Base-by-base conservation (phyloP, 2,329 filamentous ascomycete genomes). In the Aspergillus quadricinctus region DNA sequence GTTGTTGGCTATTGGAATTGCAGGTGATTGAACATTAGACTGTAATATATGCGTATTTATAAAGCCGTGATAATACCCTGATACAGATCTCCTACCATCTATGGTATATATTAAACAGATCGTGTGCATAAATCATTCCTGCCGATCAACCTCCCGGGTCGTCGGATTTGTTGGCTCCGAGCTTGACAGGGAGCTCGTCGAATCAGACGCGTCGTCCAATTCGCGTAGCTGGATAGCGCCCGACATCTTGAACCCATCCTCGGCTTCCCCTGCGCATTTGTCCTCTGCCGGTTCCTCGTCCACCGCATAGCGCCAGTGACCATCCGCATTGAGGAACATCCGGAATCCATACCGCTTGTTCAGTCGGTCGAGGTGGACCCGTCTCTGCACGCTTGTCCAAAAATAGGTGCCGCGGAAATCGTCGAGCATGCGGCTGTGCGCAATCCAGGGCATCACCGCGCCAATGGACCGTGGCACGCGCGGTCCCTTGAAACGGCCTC, bases 401-500 rank as follows among this genome's bases (percentile, higher is more conserved):
- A 49, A 40, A 41, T 70, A 68, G 1, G 68, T 72, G 27, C 67
- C 57, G 10, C 59, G 59, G 35, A 72, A 70, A 41, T 72, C 70
- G 21, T 58, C 49, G 4, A 70, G 60, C 69, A 72, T 71, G 27
- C 64, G 67, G 49, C 68, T 72, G 45, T 71, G 68, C 3, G 69
- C 67, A 25, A 72, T 60, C 70, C 70, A 72, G 1, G 70, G 70
- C 9, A 72, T 66, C 5, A 72, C 60, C 2, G 69, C 61, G 6
- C 70, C 70, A 21, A 72, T 69, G 2, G 70, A 72, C 6, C 69
- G 68, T 3, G 70, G 70, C 54, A 72, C 69, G 9, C 70, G 63
- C 3, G 70, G 70, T 0, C 65, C 69, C 17, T 66, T 58, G 58
- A 72, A 72, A 7, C 69, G 66, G 4, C 70, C 70, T 1, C 66